Conservation (phyloP, 2,329 filamentous ascomycete species). For the Nothopassalora personata region DNA sequence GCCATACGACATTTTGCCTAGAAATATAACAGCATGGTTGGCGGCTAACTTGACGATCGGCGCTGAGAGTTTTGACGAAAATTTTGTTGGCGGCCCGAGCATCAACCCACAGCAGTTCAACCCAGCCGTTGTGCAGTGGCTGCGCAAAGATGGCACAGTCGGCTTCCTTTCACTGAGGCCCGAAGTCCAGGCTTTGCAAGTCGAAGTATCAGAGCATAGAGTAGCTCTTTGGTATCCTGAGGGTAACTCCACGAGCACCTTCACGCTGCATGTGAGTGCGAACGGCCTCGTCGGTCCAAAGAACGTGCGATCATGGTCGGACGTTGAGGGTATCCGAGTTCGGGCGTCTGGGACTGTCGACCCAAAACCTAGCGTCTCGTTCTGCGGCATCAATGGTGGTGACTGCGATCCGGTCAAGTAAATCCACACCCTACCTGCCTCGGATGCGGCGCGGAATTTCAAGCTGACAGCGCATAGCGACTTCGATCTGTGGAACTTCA, state of each 20-base stretch:
- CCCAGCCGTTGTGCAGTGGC: conserved; percentile 58
- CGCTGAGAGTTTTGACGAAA: conserved; percentile 54
- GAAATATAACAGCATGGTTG: conserved; percentile 58
- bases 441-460: not conserved
- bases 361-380: conserved; percentile 8
- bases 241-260: conserved; percentile 37
- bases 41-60: conserved; percentile 55
- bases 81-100: conserved; percentile 51
- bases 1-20: conserved; percentile 51
- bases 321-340: conserved; percentile 10
- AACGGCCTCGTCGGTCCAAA: conserved; percentile 13
- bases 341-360: conserved; percentile 10
- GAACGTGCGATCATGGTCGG: conserved; percentile 12
- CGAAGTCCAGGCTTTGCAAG: conserved; percentile 9
- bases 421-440: not conserved
- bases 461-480: conserved; percentile 7
- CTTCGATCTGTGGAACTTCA: conserved; percentile 19
- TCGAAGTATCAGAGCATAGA: conserved; percentile 8
- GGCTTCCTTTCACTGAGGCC: conserved; percentile 29
- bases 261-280: conserved; percentile 12
- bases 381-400: conserved; percentile 16
- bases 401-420: conserved; percentile 17
- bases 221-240: conserved; percentile 52
- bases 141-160: conserved; percentile 18
- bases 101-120: conserved; percentile 51